Evolutionary conservation across 176 grass and related monocot genomes (phyloP).

Genomic region (Bolboschoenus planiculmis): DNA sequence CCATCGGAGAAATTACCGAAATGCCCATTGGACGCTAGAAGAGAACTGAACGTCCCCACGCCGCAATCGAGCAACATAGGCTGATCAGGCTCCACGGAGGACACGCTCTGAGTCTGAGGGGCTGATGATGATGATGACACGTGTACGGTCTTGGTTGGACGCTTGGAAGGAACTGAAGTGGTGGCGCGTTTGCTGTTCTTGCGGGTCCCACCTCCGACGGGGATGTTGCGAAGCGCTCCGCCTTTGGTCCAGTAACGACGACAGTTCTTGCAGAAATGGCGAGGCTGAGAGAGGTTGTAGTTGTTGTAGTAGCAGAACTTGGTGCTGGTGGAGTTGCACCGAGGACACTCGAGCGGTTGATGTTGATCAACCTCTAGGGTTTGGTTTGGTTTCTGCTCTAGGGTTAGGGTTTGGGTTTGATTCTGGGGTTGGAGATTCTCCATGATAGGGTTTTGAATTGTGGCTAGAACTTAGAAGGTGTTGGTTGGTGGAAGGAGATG

Average conservation of each 20-base stretch:
- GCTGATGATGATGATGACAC: too few relatives aligned
- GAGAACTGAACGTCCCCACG: constrained; percentile 11
- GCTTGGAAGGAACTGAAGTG: neutral
- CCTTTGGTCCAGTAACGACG: constrained; percentile 27
- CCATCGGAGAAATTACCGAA: constrained; percentile 8
- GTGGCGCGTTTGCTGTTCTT: neutral
- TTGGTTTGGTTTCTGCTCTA: constrained; percentile 6
- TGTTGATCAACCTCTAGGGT: neutral
- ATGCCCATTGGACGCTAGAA: constrained; percentile 8
- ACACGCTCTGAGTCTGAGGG: neutral
- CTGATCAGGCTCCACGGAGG: neutral
- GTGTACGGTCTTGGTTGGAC: neutral
- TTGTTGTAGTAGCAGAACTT: constrained; percentile 99
- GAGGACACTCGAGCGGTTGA: neutral
- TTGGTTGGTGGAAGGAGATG: neutral
- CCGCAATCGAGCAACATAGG: neutral
- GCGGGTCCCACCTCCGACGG: neutral
- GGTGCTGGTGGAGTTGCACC: constrained; percentile 69
- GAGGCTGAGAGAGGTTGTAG: constrained; percentile 47
- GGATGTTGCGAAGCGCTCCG: constrained; percentile 19
- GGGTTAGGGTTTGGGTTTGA: neutral
- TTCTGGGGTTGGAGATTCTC: neutral
- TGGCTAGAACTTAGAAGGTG: neutral
- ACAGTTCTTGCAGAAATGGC: constrained; percentile 27
- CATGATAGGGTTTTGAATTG: neutral